Conservation (phyloP, 306 rosid genomes). For the Trifolium repens region DNA sequence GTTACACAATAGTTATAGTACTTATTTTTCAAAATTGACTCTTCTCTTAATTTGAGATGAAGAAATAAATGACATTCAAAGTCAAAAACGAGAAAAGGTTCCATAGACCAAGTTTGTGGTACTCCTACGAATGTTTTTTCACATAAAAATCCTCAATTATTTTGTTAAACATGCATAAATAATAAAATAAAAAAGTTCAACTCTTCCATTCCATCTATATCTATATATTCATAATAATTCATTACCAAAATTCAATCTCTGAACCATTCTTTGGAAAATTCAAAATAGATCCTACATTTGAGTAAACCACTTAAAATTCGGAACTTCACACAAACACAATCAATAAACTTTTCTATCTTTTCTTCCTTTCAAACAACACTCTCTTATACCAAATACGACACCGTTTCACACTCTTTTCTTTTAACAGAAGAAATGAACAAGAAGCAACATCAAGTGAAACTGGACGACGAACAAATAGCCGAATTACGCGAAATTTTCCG, state of each 20-base stretch:
- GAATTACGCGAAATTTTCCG: slow-evolving; percentile 83
- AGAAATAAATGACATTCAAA: background rate
- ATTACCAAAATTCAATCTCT: background rate
- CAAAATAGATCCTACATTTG: slow-evolving; percentile 45
- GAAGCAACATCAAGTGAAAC: slow-evolving; percentile 59
- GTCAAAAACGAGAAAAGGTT: slow-evolving; percentile 10
- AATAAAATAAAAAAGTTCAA: background rate
- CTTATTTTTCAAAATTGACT: too few species aligned
- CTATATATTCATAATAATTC: background rate
- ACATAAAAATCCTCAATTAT: background rate
- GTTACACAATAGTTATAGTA: too few species aligned
- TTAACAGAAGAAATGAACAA: slow-evolving; percentile 51
- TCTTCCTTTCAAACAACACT: background rate
- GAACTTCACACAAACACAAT: slow-evolving; percentile 16
- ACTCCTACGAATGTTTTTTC: background rate
- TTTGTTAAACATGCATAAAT: background rate
- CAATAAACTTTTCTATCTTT: slow-evolving; percentile 11
- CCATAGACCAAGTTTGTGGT: background rate
- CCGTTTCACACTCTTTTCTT: background rate
- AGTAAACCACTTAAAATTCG: slow-evolving; percentile 41
- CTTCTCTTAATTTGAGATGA: too few species aligned
- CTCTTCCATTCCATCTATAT: background rate
- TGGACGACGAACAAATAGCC: slow-evolving; percentile 83
- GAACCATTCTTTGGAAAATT: slow-evolving; percentile 17
- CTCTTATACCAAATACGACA: background rate